Evolutionary conservation across 257 asterid species (phyloP).

Genomic region (Henckelia pumila): DNA sequence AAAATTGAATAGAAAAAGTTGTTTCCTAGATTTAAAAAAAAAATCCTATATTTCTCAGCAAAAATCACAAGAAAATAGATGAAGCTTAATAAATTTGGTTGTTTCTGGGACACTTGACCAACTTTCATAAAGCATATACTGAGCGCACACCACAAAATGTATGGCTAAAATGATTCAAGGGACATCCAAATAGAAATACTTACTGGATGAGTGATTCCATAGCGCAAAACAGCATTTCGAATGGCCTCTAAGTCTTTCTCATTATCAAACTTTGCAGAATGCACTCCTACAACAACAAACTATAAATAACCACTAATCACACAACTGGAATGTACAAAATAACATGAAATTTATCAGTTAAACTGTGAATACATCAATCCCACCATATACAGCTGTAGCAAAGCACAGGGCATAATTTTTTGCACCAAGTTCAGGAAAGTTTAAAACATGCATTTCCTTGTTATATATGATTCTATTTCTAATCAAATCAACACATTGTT

Average conservation of each 20-base stretch:
- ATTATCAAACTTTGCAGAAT: slow-evolving; percentile 95
- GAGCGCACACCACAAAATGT: slow-evolving; percentile 6
- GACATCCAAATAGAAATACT: slow-evolving; percentile 25
- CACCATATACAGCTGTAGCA: slow-evolving; percentile 6
- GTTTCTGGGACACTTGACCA: too few species aligned
- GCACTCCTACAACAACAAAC: slow-evolving; percentile 97
- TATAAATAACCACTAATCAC: slow-evolving; percentile 39
- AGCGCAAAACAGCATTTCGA: slow-evolving; percentile 93
- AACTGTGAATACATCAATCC: slow-evolving; percentile 4
- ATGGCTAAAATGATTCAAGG: not conserved
- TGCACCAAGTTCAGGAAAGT: not conserved
- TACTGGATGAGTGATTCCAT: slow-evolving; percentile 88
- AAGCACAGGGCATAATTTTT: not conserved
- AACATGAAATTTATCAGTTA: slow-evolving; percentile 1
- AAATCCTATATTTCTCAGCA: too few species aligned
- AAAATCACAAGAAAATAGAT: too few species aligned
- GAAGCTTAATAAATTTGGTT: too few species aligned
- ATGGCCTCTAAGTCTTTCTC: slow-evolving; percentile 95
- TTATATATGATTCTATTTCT: not conserved
- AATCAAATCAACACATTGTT: slow-evolving; percentile 2
- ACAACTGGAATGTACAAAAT: slow-evolving; percentile 21
- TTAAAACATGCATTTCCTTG: not conserved
- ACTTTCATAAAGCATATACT: slow-evolving; percentile 9
- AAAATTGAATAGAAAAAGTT: too few species aligned
- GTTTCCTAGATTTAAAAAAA: too few species aligned